Evolutionary conservation across 1,284 basidiomycete genomes (phyloP), one percentile per base, ranked within the genome.

Genomic region (Singerocomus inundabilis): DNA sequence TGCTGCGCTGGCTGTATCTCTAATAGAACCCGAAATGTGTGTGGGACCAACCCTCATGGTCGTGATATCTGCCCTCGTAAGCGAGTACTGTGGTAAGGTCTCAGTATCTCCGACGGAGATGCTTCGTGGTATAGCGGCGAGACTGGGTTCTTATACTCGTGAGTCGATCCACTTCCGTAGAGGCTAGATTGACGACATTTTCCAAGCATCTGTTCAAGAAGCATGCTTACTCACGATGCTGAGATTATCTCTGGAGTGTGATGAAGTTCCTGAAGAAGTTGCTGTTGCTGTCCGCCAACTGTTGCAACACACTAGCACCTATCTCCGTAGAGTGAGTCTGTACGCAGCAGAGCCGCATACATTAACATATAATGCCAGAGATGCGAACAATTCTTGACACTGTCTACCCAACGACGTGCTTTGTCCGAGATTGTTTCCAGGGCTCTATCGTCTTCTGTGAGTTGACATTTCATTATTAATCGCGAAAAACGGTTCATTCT

Each of bases 171-270:
- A 21, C 11, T 18, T 26, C 34, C 29, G 35, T 16, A 21, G n/a
- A 49, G 38, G 28, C 31, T 43, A 16, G 28, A 29, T 24, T 56
- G 33, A 52, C 34, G 18, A 21, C 12, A 36, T 34, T 42, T 33
- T 35, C 30, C 46, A 54, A 90, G 88, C 76, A 30, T 72, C 80
- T 21, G 77, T 90, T 10, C 84, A 87, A 61, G 88, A 91, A 51
- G 80, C 80, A 6, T 80, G 79, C 53, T 64, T 91, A 28, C 62
- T 90, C 31, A 75, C 82, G 4, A 85, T 90, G 82, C 65, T 88
- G 35, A 76, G 85, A 46, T 59, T 88, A 38, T 71, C 76, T 39
- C 78, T 76, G 8, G 77, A 82, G 16, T 84, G 81, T 58, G 76
- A 81, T 12, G 71, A 75, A 16, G 59, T 84, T 6, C 77, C 84